Conservation (phyloP, 345 rosid genomes). For the Arabis alpina region DNA sequence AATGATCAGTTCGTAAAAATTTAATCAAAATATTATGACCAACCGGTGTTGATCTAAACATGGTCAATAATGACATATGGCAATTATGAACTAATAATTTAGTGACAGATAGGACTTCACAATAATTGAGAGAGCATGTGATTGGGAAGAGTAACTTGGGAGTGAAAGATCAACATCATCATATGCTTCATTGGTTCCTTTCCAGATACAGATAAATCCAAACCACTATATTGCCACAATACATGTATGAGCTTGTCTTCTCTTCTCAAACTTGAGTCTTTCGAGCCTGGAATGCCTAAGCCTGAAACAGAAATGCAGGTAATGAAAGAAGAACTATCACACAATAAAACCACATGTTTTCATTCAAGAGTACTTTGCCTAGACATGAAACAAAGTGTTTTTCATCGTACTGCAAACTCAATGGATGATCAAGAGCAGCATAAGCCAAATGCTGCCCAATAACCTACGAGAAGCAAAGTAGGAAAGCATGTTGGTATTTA, state of each 20-base stretch:
- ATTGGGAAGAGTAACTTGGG: conserved; percentile 76
- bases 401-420: conserved; percentile 75
- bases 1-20: too few species aligned
- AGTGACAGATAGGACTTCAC: too few species aligned
- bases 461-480: conserved; percentile 57
- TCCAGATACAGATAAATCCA: conserved; percentile 67
- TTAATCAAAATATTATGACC: too few species aligned
- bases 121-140: too few species aligned
- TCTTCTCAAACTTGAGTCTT: conserved; percentile 50
- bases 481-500: conserved; percentile 22
- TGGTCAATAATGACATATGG: too few species aligned
- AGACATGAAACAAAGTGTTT: conserved; percentile 73
- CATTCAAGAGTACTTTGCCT: conserved; percentile 52
- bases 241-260: conserved; percentile 74
- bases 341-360: conserved; percentile 54
- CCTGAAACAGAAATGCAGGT: conserved; percentile 48
- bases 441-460: conserved; percentile 86
- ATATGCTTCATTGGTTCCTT: conserved; percentile 51
- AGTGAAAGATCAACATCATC: conserved; percentile 69
- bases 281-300: conserved; percentile 55
- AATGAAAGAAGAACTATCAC: conserved; percentile 31
- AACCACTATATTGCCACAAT: conserved; percentile 82
- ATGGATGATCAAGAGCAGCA: conserved; percentile 84
- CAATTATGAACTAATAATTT: too few species aligned
- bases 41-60: too few species aligned